Base-by-base conservation (phyloP, 306 rosid genomes). In the Cicer chorassanicum region DNA sequence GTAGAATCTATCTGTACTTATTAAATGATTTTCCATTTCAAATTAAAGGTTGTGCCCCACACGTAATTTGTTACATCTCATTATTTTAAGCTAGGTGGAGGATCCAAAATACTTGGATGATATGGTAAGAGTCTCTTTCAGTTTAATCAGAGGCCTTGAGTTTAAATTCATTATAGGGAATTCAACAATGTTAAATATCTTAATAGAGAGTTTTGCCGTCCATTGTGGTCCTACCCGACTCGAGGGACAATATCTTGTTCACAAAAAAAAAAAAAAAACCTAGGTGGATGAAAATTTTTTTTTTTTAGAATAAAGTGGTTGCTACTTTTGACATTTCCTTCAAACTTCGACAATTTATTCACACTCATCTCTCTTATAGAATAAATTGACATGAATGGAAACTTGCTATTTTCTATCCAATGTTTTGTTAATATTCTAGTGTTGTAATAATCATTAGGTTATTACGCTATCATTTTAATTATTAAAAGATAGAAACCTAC, bases 201-300 rank as follows among this genome's bases (percentile, higher is more conserved):
- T 29, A 29, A 29, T 29, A 29, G 4, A 29, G 34, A 29, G 4
- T 29, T 29, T 29, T 29, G 4, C 0, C 4, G 34, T 29, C 2
- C 4, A 29, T 29, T 29, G 4, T 29, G 0, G 34, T 24, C 34
- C 3, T 29, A 29, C 4, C 0, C 4, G 4, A 29, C 34, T 29
- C 0, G 4, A 29, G 34, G 4, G 4, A 29, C 34, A 29, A 29
- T 29, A 29, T 29, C 4, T 29, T 4, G 34, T 29, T 29, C 4
- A 29, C 34, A 29, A 0, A 0, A 3, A 29, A 29, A 60, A 81
- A 29, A 29, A 21, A 29, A 29, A 60, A 81, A 34, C 59, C 64
- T 57, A 55, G 64, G 84, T 77, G 78, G 78, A 77, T 75, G 67
- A n/a, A n/a, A n/a, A n/a, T n/a, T n/a, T n/a, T n/a, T n/a, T n/a